Evolutionary conservation across 768 basidiomycete species (phyloP).

Genomic region (Gymnopilus junonius): DNA sequence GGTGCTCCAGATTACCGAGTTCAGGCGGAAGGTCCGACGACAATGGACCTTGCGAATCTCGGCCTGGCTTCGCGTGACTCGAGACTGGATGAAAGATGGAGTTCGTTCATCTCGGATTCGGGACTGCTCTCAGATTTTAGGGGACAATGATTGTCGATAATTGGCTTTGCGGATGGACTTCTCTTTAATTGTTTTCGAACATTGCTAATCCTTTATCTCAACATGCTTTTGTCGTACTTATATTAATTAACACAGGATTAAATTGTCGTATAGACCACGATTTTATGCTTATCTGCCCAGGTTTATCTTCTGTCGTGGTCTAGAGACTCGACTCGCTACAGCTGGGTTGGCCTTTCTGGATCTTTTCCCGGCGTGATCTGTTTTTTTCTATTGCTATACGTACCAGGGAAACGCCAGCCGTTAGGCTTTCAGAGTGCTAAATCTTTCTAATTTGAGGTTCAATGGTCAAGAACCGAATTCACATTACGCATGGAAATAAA

Average conservation of each 20-base stretch:
- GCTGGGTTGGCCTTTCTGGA: no score
- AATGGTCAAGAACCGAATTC: no score
- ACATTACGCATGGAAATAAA: no score
- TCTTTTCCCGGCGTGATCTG: no score
- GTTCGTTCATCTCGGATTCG: constrained; percentile 64
- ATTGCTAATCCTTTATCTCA: background rate
- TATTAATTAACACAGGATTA: background rate
- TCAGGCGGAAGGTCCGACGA: constrained; percentile 20
- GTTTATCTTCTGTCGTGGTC: no score
- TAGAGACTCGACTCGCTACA: no score
- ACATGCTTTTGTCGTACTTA: background rate
- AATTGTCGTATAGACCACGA: no score
- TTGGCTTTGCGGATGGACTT: background rate
- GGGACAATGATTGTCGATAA: background rate
- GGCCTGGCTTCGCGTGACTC: constrained; percentile 65
- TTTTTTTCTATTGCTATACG: no score
- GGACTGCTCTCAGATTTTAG: constrained; percentile 51
- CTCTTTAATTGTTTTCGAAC: background rate
- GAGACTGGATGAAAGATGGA: constrained; percentile 69
- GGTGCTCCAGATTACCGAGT: background rate
- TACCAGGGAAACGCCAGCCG: no score
- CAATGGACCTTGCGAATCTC: constrained; percentile 57
- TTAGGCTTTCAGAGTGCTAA: no score
- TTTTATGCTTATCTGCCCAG: no score
- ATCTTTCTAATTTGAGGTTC: no score